Percentiles rank a stretch among this genome's conserved stretches.
Conservation (phyloP, 129 eudicot genomes). For the Centella asiatica region DNA sequence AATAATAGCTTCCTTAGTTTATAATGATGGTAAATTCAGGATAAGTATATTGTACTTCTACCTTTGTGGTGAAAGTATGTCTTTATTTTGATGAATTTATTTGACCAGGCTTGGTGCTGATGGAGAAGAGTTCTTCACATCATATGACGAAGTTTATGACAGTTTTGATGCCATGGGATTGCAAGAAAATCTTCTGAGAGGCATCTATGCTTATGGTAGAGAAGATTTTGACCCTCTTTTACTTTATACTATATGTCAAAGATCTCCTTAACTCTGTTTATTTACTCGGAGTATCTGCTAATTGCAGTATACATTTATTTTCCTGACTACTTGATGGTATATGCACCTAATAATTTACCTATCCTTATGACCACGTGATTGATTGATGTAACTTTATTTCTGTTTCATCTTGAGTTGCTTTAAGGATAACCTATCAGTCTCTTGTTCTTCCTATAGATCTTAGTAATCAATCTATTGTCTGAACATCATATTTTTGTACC, state of each 20-base stretch:
- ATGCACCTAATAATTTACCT: neutral
- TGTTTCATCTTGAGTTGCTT: neutral
- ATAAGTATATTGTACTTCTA: neutral
- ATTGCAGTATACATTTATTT: neutral
- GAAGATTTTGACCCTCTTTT: neutral
- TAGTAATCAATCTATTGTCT: too few relatives aligned
- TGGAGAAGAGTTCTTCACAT: constrained; percentile 11
- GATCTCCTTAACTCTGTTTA: too few relatives aligned
- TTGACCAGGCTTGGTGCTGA: constrained; percentile 12
- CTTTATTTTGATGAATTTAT: neutral
- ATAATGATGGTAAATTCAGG: neutral
- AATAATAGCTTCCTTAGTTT: too few relatives aligned
- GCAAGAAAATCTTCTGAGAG: constrained; percentile 21
- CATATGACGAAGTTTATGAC: constrained; percentile 22
- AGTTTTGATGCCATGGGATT: constrained; percentile 22
- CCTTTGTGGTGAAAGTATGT: neutral
- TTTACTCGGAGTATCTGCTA: neutral
- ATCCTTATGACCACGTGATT: neutral
- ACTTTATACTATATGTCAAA: neutral
- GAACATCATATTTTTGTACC: too few relatives aligned
- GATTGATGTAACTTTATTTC: neutral
- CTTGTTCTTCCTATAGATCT: neutral
- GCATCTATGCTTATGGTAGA: constrained; percentile 19
- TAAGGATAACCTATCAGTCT: neutral
- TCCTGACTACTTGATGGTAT: neutral